Evolutionary conservation across 2,329 filamentous ascomycete genomes (phyloP), one percentile per base, ranked within the genome.

Genomic region (Zymoseptoria tritici): DNA sequence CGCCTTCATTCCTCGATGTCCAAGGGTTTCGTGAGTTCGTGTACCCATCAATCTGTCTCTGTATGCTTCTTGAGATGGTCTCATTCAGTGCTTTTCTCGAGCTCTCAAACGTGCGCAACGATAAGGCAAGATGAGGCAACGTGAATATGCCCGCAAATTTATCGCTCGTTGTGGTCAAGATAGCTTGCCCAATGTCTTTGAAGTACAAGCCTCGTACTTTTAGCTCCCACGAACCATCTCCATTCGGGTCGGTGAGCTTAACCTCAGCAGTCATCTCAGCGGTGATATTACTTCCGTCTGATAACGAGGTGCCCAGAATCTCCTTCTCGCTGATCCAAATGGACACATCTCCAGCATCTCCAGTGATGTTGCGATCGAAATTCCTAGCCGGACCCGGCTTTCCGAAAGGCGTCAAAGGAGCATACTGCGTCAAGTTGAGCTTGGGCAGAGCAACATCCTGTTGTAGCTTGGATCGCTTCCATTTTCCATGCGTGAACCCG

Each of bases 101-200:
- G 1, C 70, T 64, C 5, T 72, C 73, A 66, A 83, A 87, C 2
- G 79, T 76, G 58, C 78, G 75, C 21, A 77, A 70, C 5, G 81
- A 83, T 16, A 90, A 82, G 0, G 89, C 80, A 56, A 99, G 81
- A 73, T 97, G 91, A 24, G 94, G 92, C 53, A 97, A 78, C 2
- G 87, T 89, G 72, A 96, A 96, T 58, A 97, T 87, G 51, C 94
- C 92, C n/a, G 88, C 85, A 70, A 94, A 82, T 77, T 96, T 97
- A 71, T 96, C 89, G 73, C 91, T 97, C 54, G 91, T 93, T 0
- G 93, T 97, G 1, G 88, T 90, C 71, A 97, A 78, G 42, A 97
- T 78, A 55, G 94, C 84, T 13, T 85, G 83, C 1, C 94, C 94
- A 63, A 88, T 84, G n/a, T 83, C 81, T 46, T 88, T 86, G 80